Conservation (phyloP, 208 protist genomes). For the Zelonia costaricensis region DNA sequence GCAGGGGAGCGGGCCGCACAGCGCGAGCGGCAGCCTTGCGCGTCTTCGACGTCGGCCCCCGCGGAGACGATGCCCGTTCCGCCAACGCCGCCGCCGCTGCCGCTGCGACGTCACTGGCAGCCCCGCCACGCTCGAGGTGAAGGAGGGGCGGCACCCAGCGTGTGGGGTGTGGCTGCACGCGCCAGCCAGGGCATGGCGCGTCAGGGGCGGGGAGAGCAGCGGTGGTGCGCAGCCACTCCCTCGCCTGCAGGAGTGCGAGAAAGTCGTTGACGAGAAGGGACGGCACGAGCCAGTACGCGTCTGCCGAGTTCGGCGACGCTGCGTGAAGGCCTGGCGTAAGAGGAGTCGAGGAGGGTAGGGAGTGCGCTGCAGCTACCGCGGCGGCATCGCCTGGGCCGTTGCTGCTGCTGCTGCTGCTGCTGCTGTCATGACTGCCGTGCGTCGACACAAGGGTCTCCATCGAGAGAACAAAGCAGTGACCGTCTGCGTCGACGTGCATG, state of each 20-base stretch:
- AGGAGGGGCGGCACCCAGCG: conserved; percentile 1
- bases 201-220: background rate
- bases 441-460: conserved; percentile 14
- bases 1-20: too few relatives aligned
- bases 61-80: too few relatives aligned
- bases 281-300: conserved; percentile 28
- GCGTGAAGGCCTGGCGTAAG: too few relatives aligned
- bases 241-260: conserved; percentile 17
- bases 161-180: conserved; percentile 2
- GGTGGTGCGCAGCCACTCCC: background rate
- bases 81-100: too few relatives aligned
- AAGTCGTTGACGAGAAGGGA: conserved; percentile 14
- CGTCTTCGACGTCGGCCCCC: background rate
- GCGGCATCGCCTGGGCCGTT: background rate
- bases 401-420: background rate
- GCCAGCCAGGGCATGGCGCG: background rate
- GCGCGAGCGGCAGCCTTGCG: too few relatives aligned
- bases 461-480: conserved; percentile 23
- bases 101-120: too few relatives aligned
- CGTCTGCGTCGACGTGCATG: conserved; percentile 21
- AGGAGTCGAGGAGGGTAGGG: too few relatives aligned
- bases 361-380: too few relatives aligned
- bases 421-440: too few relatives aligned
- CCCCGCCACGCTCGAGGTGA: too few relatives aligned
- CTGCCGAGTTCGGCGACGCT: background rate